Evolutionary conservation across 257 asterid genomes (phyloP).

Genomic region (Solanum clarkiae): DNA sequence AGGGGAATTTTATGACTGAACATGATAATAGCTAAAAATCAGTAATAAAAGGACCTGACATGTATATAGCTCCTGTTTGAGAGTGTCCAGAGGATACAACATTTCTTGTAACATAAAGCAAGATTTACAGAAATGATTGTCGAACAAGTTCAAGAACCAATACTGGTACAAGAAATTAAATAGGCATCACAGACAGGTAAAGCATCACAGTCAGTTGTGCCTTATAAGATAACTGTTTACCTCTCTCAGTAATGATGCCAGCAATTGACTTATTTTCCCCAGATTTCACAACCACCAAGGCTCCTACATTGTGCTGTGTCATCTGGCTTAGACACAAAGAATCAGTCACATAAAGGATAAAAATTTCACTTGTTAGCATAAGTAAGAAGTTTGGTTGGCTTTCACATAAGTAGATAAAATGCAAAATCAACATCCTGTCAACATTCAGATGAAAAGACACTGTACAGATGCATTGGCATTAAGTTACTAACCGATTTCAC

Average conservation of each 20-base stretch:
- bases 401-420: background rate
- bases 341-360: background rate
- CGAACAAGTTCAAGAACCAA: background rate
- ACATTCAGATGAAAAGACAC: background rate
- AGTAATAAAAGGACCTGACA: background rate
- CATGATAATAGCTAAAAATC: background rate
- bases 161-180: background rate
- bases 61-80: background rate
- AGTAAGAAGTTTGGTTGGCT: background rate
- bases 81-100: background rate
- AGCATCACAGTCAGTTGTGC: background rate
- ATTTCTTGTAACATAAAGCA: background rate
- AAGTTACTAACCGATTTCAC: conserved; percentile 64
- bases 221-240: conserved; percentile 1
- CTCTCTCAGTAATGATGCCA: conserved; percentile 65
- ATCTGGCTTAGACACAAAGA: conserved; percentile 38
- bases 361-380: background rate
- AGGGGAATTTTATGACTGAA: background rate
- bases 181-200: background rate
- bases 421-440: background rate
- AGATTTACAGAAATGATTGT: background rate
- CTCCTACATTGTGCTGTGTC: conserved; percentile 99
- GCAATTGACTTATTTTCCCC: conserved; percentile 73
- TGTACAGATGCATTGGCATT: background rate
- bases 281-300: conserved; percentile 91